Percentiles rank a stretch among this genome's conserved stretches.
phyloP scores from a whole-genome alignment of 164 flowering plant genomes.

The Vitis riparia region DNA sequence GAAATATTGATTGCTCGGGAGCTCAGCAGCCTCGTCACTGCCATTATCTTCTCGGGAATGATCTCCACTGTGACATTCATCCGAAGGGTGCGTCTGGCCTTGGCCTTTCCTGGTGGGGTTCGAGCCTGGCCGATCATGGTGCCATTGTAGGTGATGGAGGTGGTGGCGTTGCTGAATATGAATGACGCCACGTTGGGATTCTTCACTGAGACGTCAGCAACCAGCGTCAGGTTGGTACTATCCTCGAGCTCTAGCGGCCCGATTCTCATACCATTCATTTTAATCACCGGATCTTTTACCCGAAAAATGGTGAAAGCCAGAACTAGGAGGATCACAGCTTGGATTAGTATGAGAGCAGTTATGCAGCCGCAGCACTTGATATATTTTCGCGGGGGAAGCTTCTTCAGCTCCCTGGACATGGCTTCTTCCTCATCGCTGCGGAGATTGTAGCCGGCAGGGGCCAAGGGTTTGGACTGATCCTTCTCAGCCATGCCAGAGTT shows the following conservation, averaged over 20 bases:
- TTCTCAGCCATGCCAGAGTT: constrained; percentile 17
- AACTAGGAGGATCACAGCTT: constrained; percentile 17
- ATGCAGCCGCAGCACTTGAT: constrained; percentile 43
- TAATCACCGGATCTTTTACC: constrained; percentile 36
- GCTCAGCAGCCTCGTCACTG: constrained; percentile 3
- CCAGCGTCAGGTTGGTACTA: constrained; percentile 12
- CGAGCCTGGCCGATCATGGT: constrained; percentile 33
- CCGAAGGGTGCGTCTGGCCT: constrained; percentile 34
- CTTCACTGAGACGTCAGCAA: constrained; percentile 21
- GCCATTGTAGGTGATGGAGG: constrained; percentile 28
- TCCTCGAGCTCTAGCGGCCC: constrained; percentile 12
- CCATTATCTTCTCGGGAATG: constrained; percentile 13
- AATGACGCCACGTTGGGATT: constrained; percentile 49
- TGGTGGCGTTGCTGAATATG: constrained; percentile 31
- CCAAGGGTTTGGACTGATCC: constrained; percentile 35
- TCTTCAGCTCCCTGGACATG: not conserved
- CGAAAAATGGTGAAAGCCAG: constrained; percentile 53
- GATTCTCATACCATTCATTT: constrained; percentile 27
- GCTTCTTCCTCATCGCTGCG: constrained; percentile 24
- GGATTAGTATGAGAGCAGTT: constrained; percentile 24
- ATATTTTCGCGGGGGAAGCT: constrained; percentile 15
- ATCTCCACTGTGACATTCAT: constrained; percentile 32
- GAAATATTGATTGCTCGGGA: constrained; percentile 15
- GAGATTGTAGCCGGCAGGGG: constrained; percentile 15
- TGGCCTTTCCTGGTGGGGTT: constrained; percentile 35